phyloP scores from a whole-genome alignment of 2,329 filamentous ascomycete genomes.

The Penicillium sp. region DNA sequence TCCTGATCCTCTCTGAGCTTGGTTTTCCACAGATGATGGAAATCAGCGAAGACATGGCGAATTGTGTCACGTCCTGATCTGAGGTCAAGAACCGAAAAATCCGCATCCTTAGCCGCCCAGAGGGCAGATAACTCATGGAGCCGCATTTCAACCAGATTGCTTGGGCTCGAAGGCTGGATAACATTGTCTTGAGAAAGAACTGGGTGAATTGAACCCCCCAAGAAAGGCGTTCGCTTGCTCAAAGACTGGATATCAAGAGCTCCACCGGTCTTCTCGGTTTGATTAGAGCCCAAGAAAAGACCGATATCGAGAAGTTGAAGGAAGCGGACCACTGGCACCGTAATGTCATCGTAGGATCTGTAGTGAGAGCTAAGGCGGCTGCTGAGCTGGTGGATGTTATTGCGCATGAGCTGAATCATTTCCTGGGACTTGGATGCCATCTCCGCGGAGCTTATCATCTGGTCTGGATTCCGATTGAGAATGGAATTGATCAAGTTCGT shows the following conservation, averaged over 20 bases:
- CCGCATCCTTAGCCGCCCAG: conserved; percentile 33
- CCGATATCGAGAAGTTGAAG: conserved; percentile 76
- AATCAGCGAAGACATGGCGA: conserved; percentile 65
- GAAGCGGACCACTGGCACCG: conserved; percentile 72
- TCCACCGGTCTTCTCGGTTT: conserved; percentile 15
- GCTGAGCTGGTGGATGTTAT: conserved; percentile 67
- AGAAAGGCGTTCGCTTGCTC: conserved; percentile 40
- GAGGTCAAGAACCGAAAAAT: conserved; percentile 39
- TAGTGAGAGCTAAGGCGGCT: conserved; percentile 68
- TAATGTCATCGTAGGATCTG: conserved; percentile 80
- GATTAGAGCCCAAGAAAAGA: conserved; percentile 57
- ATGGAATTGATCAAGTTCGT: conserved; percentile 69
- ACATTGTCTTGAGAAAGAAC: conserved; percentile 10
- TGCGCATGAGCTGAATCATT: conserved; percentile 45
- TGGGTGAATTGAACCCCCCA: conserved; percentile 31
- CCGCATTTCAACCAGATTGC: conserved; percentile 33
- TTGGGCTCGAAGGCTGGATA: conserved; percentile 14
- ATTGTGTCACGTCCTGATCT: conserved; percentile 53
- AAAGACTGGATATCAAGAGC: conserved; percentile 28
- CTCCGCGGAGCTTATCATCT: conserved; percentile 23
- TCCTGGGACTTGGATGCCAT: conserved; percentile 22
- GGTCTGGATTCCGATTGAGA: conserved; percentile 43
- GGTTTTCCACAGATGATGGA: conserved; percentile 78
- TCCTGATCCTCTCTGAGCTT: conserved; percentile 74
- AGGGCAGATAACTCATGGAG: conserved; percentile 41